Percentiles rank a stretch among this genome's conserved stretches.
Evolutionary conservation across 805 yeast species (phyloP).

Genomic region (Henningerozyma blattae): DNA sequence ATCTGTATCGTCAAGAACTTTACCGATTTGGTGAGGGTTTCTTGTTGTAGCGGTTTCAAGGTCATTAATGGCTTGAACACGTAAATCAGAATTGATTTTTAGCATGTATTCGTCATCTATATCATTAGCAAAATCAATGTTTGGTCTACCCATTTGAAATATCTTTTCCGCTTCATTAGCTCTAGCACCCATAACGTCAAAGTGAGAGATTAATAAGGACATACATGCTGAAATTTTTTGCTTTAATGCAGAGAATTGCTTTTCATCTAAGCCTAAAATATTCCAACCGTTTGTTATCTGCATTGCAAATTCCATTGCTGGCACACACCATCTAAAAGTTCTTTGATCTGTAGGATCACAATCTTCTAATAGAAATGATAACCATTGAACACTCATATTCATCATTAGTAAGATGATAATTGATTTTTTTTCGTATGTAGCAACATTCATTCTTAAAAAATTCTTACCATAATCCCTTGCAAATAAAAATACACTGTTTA

Average conservation of each 20-base stretch:
- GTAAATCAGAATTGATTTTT: constrained; percentile 50
- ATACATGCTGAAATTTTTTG: constrained; percentile 87
- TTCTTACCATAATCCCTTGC: constrained; percentile 74
- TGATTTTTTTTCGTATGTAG: constrained; percentile 42
- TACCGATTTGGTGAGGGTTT: constrained; percentile 51
- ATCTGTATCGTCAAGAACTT: constrained; percentile 79
- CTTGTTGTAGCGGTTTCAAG: constrained; percentile 44
- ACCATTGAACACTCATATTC: constrained; percentile 77
- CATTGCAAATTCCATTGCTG: constrained; percentile 93
- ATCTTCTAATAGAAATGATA: constrained; percentile 84
- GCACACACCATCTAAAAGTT: constrained; percentile 93
- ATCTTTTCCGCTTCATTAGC: constrained; percentile 47
- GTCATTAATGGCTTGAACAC: constrained; percentile 49
- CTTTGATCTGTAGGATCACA: constrained; percentile 85
- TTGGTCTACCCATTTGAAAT: constrained; percentile 21
- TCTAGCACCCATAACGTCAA: constrained; percentile 97
- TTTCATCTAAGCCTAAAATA: constrained; percentile 67
- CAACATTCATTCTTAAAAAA: constrained; percentile 51
- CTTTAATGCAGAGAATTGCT: constrained; percentile 59
- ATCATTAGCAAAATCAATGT: constrained; percentile 28
- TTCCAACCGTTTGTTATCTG: constrained; percentile 85
- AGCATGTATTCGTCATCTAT: constrained; percentile 43
- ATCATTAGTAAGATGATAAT: constrained; percentile 61
- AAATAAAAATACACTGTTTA: constrained; percentile 63
- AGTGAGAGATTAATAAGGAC: constrained; percentile 86